phyloP scores from a whole-genome alignment of 129 eudicot species.

The carrot (Daucus carota) region DNA sequence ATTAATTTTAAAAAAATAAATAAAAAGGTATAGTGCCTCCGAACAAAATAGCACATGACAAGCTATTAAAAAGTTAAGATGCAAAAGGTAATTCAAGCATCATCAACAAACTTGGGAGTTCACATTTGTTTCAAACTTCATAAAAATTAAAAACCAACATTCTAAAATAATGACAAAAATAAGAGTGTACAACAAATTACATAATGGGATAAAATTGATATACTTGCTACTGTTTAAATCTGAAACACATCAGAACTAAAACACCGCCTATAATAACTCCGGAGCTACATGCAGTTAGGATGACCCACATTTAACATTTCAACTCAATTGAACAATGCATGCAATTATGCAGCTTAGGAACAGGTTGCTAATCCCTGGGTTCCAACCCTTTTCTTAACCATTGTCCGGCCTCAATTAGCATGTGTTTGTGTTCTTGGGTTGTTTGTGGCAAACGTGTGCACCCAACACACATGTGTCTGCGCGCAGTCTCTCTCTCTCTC shows the following conservation, averaged over 20 bases:
- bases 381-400: background rate
- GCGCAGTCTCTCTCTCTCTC: too few species aligned
- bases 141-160: background rate
- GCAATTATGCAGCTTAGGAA: background rate
- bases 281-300: background rate
- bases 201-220: background rate
- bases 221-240: background rate
- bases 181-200: background rate
- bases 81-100: background rate
- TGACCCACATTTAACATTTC: background rate
- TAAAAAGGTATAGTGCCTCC: background rate
- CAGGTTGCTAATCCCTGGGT: background rate
- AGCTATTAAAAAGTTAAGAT: background rate
- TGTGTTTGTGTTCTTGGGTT: too few species aligned
- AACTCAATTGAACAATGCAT: too few species aligned
- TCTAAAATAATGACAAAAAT: background rate
- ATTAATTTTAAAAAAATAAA: constrained; percentile 3
- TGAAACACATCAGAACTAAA: background rate
- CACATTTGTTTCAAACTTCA: background rate
- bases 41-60: background rate
- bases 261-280: background rate
- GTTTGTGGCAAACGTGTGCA: too few species aligned
- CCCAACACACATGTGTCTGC: background rate
- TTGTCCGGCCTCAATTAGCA: background rate
- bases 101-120: background rate